These are phyloP conservation scores for Hordeum vulgare DNA, from an alignment of 176 grass and related monocot species.

Conservation along the genomic window DNA sequence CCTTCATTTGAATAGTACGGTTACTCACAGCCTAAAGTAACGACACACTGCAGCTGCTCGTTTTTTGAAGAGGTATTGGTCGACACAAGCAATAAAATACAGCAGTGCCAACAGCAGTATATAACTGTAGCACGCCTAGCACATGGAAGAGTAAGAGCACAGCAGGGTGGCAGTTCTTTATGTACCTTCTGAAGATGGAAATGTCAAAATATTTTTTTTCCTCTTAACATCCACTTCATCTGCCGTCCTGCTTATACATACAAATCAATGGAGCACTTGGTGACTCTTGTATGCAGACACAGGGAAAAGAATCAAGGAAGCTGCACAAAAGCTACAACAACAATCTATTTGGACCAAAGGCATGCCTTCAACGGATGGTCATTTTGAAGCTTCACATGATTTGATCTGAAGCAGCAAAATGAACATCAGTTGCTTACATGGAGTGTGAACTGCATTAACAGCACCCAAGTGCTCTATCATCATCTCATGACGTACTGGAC, in stretches of 20 bases:
- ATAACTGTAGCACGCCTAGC: neutral
- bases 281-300: conserved; percentile 28
- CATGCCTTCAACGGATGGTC: conserved; percentile 13
- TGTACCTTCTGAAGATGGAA: conserved; percentile 19
- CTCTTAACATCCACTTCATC: conserved; percentile 8
- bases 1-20: neutral
- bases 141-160: neutral
- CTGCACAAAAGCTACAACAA: conserved; percentile 30
- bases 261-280: conserved; percentile 6
- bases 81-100: neutral
- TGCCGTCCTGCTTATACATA: conserved; percentile 16
- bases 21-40: neutral
- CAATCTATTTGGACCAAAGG: conserved; percentile 30
- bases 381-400: conserved; percentile 32
- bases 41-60: neutral
- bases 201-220: neutral
- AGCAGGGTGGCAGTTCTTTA: neutral
- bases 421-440: conserved; percentile 30
- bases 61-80: neutral
- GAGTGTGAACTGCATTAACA: neutral
- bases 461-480: neutral
- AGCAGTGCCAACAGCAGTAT: neutral
- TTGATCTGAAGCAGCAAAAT: conserved; percentile 27
- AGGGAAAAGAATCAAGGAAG: conserved; percentile 29
- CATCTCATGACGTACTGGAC: neutral